These are phyloP conservation scores for Claviceps sp. DNA, from an alignment of 2,329 filamentous ascomycete genomes.

Conservation along the genomic window DNA sequence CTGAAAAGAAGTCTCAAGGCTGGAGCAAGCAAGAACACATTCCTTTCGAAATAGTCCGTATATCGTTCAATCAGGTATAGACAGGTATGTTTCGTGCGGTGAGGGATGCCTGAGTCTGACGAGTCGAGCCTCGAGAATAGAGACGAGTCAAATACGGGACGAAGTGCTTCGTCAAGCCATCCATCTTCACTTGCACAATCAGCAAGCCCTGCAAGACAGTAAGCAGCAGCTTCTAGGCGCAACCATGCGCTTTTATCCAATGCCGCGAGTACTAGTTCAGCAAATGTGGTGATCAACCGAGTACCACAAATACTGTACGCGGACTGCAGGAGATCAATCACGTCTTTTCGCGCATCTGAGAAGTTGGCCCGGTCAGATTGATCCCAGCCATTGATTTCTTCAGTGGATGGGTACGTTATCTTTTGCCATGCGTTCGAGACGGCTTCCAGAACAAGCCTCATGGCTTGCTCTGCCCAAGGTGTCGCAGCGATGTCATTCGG, in stretches of 20 bases:
- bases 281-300: slow-evolving; percentile 42
- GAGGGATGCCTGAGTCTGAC: slow-evolving; percentile 39
- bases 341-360: slow-evolving; percentile 60
- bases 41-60: slow-evolving; percentile 62
- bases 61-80: slow-evolving; percentile 60
- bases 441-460: slow-evolving; percentile 46
- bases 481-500: slow-evolving; percentile 32
- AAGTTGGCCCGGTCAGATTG: slow-evolving; percentile 55
- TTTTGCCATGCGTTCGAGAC: slow-evolving; percentile 56
- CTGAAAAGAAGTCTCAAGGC: slow-evolving; percentile 64
- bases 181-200: slow-evolving; percentile 49
- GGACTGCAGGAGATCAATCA: slow-evolving; percentile 64
- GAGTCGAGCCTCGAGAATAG: slow-evolving; percentile 42
- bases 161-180: slow-evolving; percentile 45
- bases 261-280: slow-evolving; percentile 37
- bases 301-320: slow-evolving; percentile 50
- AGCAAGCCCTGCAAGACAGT: slow-evolving; percentile 52
- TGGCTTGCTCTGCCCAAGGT: slow-evolving; percentile 45
- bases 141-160: slow-evolving; percentile 46
- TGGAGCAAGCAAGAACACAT: slow-evolving; percentile 51
- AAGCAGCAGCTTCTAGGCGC: slow-evolving; percentile 47
- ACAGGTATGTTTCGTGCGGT: slow-evolving; percentile 52
- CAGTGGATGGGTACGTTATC: slow-evolving; percentile 49
- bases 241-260: slow-evolving; percentile 38
- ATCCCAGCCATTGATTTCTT: slow-evolving; percentile 52